Percentiles rank a stretch among this genome's conserved stretches.
Evolutionary conservation across 208 protist genomes (phyloP).

Genomic region (Trypanosoma vivax): DNA sequence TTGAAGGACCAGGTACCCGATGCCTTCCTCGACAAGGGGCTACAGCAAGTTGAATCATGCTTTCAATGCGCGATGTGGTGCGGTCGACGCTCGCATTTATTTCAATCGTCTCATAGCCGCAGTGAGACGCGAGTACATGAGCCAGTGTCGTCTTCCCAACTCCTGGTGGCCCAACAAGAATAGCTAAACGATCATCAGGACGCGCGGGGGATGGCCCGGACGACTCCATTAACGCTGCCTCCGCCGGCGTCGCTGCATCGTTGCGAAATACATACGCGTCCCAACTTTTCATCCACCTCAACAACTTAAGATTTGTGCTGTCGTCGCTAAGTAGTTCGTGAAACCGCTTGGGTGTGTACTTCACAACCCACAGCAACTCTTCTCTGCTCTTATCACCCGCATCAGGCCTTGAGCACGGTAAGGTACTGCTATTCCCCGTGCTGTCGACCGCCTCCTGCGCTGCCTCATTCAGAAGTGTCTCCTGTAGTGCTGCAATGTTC

Average conservation of each 20-base stretch:
- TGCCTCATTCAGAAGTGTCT: conserved; percentile 16
- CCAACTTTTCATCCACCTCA: conserved; percentile 83
- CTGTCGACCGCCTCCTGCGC: conserved; percentile 2
- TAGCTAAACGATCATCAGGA: conserved; percentile 59
- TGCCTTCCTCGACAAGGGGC: conserved; percentile 19
- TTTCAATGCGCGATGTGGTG: conserved; percentile 60
- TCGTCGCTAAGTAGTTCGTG: conserved; percentile 83
- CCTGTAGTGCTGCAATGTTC: conserved; percentile 15
- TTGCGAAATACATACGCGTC: conserved; percentile 59
- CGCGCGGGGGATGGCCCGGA: conserved; percentile 10
- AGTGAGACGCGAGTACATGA: conserved; percentile 89
- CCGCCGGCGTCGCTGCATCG: background rate
- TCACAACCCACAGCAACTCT: conserved; percentile 58
- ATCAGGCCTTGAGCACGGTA: background rate
- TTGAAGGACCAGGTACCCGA: background rate
- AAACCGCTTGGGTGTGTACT: conserved; percentile 66
- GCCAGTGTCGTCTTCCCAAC: conserved; percentile 95
- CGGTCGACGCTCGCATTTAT: conserved; percentile 94
- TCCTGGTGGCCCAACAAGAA: conserved; percentile 91
- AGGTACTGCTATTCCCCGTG: background rate
- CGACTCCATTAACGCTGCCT: too few species aligned
- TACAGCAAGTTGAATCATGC: conserved; percentile 56
- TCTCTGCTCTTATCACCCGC: conserved; percentile 1
- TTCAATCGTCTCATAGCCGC: conserved; percentile 91
- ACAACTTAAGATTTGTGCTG: conserved; percentile 55